A percentile compares a stretch with the other conserved stretches of the same genome.
Evolutionary conservation across 2,329 filamentous ascomycete genomes (phyloP).

Genomic region (Colletotrichum sp.): DNA sequence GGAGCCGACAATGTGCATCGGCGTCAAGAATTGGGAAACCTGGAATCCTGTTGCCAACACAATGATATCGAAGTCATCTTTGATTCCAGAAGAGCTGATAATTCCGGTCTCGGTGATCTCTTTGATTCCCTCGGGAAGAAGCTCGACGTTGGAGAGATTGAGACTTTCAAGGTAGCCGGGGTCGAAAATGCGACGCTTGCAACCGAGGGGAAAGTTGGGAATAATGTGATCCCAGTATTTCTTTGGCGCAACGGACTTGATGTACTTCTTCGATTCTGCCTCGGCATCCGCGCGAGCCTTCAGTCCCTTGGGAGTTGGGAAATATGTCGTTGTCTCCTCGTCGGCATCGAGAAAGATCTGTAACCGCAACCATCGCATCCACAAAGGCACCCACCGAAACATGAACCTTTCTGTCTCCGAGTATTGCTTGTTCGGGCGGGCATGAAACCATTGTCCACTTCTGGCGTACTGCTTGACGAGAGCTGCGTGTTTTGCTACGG

Average conservation of each 20-base stretch:
- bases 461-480: slow-evolving; percentile 25
- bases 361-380: slow-evolving; percentile 21
- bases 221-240: slow-evolving; percentile 34
- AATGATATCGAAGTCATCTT: slow-evolving; percentile 29
- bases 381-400: slow-evolving; percentile 27
- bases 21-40: slow-evolving; percentile 27
- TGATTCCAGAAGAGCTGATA: slow-evolving; percentile 20
- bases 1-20: slow-evolving; percentile 29
- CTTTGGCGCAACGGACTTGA: slow-evolving; percentile 26
- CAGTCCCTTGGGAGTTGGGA: not conserved
- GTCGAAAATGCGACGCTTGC: slow-evolving; percentile 39
- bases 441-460: slow-evolving; percentile 27
- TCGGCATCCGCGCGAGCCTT: slow-evolving; percentile 9
- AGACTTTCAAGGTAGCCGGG: slow-evolving; percentile 35
- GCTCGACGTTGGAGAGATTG: slow-evolving; percentile 31
- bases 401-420: slow-evolving; percentile 22
- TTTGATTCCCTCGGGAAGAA: slow-evolving; percentile 28
- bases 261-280: slow-evolving; percentile 27
- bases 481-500: slow-evolving; percentile 26
- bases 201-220: slow-evolving; percentile 36
- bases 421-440: slow-evolving; percentile 24
- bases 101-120: slow-evolving; percentile 30
- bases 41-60: slow-evolving; percentile 32
- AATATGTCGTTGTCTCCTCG: slow-evolving; percentile 24
- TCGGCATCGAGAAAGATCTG: slow-evolving; percentile 27